A percentile compares a stretch with the other conserved stretches of the same genome.
Conservation (phyloP, 805 yeast species). For the Kazachstania psychrophila region DNA sequence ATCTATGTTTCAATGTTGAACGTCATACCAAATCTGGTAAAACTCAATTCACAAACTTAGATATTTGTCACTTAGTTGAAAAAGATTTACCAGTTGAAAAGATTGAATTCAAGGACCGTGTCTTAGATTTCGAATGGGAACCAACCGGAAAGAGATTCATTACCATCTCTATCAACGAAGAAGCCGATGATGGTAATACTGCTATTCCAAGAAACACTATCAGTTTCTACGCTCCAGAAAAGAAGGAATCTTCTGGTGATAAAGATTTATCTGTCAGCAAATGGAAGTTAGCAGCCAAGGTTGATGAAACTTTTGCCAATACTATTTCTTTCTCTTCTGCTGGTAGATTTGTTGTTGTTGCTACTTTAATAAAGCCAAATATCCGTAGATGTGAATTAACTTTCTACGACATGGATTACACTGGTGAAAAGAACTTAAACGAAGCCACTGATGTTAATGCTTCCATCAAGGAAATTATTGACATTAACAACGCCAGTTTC, state of each 20-base stretch:
- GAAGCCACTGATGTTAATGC: constrained; percentile 40
- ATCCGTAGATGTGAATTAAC: constrained; percentile 57
- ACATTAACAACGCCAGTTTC: constrained; percentile 63
- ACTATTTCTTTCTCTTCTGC: constrained; percentile 82
- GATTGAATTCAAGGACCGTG: constrained; percentile 83
- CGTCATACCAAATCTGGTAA: constrained; percentile 94
- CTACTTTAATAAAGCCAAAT: constrained; percentile 38
- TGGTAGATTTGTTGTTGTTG: constrained; percentile 71
- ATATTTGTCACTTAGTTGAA: constrained; percentile 79
- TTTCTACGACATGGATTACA: constrained; percentile 78
- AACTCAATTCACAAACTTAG: constrained; percentile 83
- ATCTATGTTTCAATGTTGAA: constrained; percentile 87
- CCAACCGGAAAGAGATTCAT: constrained; percentile 84
- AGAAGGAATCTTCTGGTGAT: constrained; percentile 38
- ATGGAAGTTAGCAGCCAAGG: constrained; percentile 52
- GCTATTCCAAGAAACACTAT: constrained; percentile 58
- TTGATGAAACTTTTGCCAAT: constrained; percentile 59
- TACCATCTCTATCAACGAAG: constrained; percentile 55
- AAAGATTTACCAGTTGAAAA: constrained; percentile 92
- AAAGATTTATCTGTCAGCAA: constrained; percentile 35
- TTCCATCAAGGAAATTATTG: constrained; percentile 51
- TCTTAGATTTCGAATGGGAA: constrained; percentile 89
- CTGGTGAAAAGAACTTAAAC: constrained; percentile 45
- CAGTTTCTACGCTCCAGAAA: constrained; percentile 78
- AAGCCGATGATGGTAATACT: constrained; percentile 41